Conservation (phyloP, 306 rosid genomes). For the Erythrophleum fordii region DNA sequence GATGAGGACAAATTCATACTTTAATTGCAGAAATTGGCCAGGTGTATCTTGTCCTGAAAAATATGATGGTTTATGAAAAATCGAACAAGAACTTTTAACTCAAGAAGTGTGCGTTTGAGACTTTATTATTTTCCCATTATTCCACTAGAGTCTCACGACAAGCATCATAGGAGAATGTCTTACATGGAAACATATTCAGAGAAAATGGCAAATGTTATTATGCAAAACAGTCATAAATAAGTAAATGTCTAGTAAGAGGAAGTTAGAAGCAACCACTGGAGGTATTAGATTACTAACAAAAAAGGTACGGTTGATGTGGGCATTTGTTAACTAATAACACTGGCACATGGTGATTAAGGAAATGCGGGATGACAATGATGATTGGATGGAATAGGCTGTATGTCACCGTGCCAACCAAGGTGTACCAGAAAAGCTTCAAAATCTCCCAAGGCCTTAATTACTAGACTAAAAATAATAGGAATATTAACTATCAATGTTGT, state of each 20-base stretch:
- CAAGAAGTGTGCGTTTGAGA: not conserved
- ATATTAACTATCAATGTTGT: not conserved
- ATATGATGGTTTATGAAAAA: not conserved
- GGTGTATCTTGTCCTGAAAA: not conserved
- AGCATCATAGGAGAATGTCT: not conserved
- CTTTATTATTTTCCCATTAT: not conserved
- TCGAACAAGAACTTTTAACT: not conserved
- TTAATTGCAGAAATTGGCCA: not conserved
- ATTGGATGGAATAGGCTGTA: not conserved
- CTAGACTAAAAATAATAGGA: not conserved
- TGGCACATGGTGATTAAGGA: slow-evolving; percentile 7
- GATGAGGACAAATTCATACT: not conserved
- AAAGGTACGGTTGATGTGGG: not conserved
- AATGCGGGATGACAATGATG: not conserved
- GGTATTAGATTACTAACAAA: not conserved
- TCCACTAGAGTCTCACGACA: not conserved
- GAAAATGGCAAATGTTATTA: not conserved
- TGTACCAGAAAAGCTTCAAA: not conserved
- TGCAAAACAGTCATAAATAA: not conserved
- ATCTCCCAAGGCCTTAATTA: not conserved
- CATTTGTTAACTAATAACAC: not conserved
- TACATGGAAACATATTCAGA: not conserved
- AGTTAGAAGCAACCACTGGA: not conserved
- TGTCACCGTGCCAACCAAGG: not conserved
- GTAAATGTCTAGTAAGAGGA: not conserved